Percentiles rank a stretch among this genome's conserved stretches.
phyloP scores from a whole-genome alignment of 176 grass and related monocot genomes.

The Tillandsia leiboldiana region DNA sequence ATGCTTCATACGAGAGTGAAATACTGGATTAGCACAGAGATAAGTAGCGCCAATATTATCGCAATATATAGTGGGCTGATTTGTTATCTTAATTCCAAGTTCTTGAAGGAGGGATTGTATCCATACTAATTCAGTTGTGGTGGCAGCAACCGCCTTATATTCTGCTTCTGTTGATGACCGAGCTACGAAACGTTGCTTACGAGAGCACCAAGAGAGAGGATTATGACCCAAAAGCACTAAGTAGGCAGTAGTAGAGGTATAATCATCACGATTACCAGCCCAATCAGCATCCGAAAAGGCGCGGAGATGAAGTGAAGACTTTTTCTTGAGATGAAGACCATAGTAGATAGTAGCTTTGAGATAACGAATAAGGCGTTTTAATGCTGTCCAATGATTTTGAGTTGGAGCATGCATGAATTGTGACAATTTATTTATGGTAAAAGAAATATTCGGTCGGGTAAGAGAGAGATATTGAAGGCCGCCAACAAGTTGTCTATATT shows the following conservation, averaged over 20 bases:
- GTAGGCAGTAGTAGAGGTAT: not conserved
- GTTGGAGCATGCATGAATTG: slow-evolving; percentile 2
- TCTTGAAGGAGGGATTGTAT: not conserved
- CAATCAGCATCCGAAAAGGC: slow-evolving; percentile 3
- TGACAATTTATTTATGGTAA: not conserved
- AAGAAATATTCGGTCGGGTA: not conserved
- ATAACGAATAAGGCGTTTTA: slow-evolving; percentile 1
- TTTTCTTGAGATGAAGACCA: not conserved
- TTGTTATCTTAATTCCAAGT: not conserved
- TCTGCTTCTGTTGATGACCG: slow-evolving; percentile 10
- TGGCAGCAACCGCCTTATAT: slow-evolving; percentile 6
- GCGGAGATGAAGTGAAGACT: not conserved
- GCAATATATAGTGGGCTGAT: no score
- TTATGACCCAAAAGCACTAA: not conserved
- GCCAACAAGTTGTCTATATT: slow-evolving; percentile 3
- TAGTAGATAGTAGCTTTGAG: not conserved
- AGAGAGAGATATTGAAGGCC: slow-evolving; percentile 5
- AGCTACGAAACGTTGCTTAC: slow-evolving; percentile 5
- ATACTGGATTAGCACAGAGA: not conserved
- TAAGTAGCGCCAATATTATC: not conserved
- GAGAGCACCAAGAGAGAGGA: not conserved
- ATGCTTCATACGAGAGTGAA: not conserved
- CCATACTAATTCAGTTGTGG: not conserved
- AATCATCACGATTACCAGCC: not conserved
- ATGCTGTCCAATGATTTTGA: not conserved